Base-by-base conservation (phyloP, 164 flowering plant genomes). In the Piper longum region DNA sequence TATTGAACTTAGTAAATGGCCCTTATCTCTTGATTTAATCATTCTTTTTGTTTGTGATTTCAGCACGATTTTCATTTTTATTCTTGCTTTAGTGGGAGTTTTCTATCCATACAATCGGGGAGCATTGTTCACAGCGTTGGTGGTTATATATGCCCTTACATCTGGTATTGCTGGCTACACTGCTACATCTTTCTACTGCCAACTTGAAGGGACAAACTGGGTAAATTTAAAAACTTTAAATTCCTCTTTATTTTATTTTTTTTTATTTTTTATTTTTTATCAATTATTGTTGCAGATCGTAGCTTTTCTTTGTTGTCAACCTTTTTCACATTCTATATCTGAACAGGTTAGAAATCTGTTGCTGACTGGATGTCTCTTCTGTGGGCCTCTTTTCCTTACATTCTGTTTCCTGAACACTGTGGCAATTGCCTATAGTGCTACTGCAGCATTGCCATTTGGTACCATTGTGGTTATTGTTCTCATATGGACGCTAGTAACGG, bases 131-230 rank as follows among this genome's bases (percentile, higher is more conserved):
- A 77, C 80, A 45, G 80, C 80, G 13, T 64, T 77, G 59, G 80
- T 77, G 56, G 72, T 77, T 57, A 67, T 77, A 69, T 77, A 77
- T 64, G 80, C 78, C 2, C 74, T 77, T 60, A 77, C 78, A 43
- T 77, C 78, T 42, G 76, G 80, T 44, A 72, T 74, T 57, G 80
- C 80, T 0, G 80, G 80, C 67, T 77, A 74, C 62, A 70, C 69
- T n/a, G 76, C 78, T 19, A 77, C 80, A 41, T 77, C 75, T 43
- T 77, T 74, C 69, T 77, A 77, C 59, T 74, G 69, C 54, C 78
- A 77, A 58, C 80, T 77, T n/a, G 80, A 77, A 69, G 80, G 78
- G 65, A 60, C 76, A 60, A 77, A 77, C 61, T 77, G 80, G 77
- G 80, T 77, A 62, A 45, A 62, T 7, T 12, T 41, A 45, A 40